Base-by-base conservation (phyloP, 768 basidiomycete species). In the Boletus rubescentipes region DNA sequence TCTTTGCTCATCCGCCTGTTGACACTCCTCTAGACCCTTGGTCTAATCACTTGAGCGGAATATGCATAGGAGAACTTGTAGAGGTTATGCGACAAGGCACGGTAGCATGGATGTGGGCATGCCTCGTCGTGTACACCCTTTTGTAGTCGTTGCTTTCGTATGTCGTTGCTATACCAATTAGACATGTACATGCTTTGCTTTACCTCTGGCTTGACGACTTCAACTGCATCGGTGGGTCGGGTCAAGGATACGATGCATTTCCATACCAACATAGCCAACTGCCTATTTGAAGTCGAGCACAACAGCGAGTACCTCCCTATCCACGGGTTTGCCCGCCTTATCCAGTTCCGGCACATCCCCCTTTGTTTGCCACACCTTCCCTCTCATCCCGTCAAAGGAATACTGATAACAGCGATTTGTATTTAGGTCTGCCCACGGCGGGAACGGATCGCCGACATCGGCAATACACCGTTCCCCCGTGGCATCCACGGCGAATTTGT, bases 401-500 rank as follows among this genome's bases (percentile, higher is more conserved):
- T 54, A 53, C 18, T 51, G 49, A 23, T 64, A 46, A 4, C 39
- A 32, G 2, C 46, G 46, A 0, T 41, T 9, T 11, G 46, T 29
- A 14, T 64, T 21, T 9, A 58, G 32, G 9, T 10, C 49, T 6
- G 0, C 35, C 55, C 53, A 54, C 35, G 53, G 52, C 5, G 52
- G 52, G 15, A 14, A 65, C 6, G 46, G 30, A n/a, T 55, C 59
- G 7, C 62, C 56, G 31, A 67, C 52, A 23, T 38, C 47, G 23
- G 49, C 40, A 2, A 54, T 35, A n/a, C 57, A 62, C 11, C 16
- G 44, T 2, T 49, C 52, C 4, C 54, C 62, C 9, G 54, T 58
- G 12, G 65, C 65, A 5, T 67, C 64, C 29, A 67, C 34, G 12
- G 54, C 5, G 9, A 58, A 61, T 6, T 61, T 64, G 54, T 58